Evolutionary conservation across 805 yeast genomes (phyloP), one percentile per base, ranked within the genome.

Genomic region (Blastobotrys terrestris): DNA sequence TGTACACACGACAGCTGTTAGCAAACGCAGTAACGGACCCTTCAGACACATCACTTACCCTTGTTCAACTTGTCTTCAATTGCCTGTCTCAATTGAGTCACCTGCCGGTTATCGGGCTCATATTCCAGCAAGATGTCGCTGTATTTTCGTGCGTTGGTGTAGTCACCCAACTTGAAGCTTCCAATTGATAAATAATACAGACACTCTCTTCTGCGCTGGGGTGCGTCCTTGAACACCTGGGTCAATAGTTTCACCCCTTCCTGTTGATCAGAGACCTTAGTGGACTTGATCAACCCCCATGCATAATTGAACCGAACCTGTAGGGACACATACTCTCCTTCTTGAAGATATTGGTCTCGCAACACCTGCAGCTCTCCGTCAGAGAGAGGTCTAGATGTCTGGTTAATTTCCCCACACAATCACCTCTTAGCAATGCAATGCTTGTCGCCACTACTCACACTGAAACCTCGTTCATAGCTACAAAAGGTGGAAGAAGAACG

Each of bases 281-380:
- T 65, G 1, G 95, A 83, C 67, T 89, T 91, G 57, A 95, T 80
- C 49, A 94, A 73, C 2, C 95, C 99, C 99, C 99, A 94, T 0
- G 97, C 95, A 62, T 87, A 87, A 69, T 95, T 94, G 77, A 94
- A 94, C 53, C 83, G 79, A 1, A 97, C 84, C 67, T 90, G 97
- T 0, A 87, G 77, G 0, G 91, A 77, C 0, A 88, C 90, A 41
- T 77, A 73, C 3, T 94, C 95, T 31, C 86, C 83, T 66, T 94
- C 98, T 1, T 84, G 74, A 22, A 81, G 79, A 42, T 87, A 89
- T 62, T 89, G 96, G 60, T 82, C 78, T 57, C 80, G 83, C 31
- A 94, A 77, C 0, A 90, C 78, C 14, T 80, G 84, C 43, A 94
- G 75, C 62, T 92, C 95, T 53, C 84, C 86, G 3, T 79, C 76